Conservation (phyloP, 192 early-diverging fungal genomes). For the Rhizophagus clarus region DNA sequence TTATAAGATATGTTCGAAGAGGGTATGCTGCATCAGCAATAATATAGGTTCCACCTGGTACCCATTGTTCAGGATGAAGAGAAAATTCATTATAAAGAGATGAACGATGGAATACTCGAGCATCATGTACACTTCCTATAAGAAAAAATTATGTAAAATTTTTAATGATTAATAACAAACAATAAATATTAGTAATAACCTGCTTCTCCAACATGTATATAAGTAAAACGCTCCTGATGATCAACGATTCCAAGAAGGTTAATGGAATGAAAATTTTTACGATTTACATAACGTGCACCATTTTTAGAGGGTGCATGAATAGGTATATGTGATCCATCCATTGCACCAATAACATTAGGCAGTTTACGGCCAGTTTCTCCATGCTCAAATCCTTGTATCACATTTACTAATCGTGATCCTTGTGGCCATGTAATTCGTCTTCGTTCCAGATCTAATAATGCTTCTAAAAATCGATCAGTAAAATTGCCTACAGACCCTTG, state of each 20-base stretch:
- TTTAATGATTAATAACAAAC: too few relatives aligned
- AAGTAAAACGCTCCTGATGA: background rate
- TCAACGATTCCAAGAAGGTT: background rate
- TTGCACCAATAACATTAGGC: slow-evolving; percentile 14
- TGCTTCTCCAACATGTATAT: background rate
- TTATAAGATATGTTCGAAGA: too few relatives aligned
- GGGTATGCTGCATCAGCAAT: too few relatives aligned
- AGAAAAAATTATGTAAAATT: too few relatives aligned
- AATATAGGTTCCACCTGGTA: too few relatives aligned
- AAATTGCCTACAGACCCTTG: background rate
- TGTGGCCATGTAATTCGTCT: background rate
- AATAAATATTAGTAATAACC: too few relatives aligned
- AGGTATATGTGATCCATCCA: slow-evolving; percentile 1
- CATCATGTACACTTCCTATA: too few relatives aligned
- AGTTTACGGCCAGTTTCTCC: background rate
- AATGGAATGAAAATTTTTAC: slow-evolving; percentile 4
- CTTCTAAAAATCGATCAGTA: background rate
- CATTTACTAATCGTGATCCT: background rate
- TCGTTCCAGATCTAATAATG: too few relatives aligned
- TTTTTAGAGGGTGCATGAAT: background rate
- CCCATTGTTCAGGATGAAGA: too few relatives aligned
- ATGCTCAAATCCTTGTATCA: background rate
- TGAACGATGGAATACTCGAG: too few relatives aligned
- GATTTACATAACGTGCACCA: background rate
- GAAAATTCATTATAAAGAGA: too few relatives aligned